Percentiles rank a stretch among this genome's conserved stretches.
phyloP scores from a whole-genome alignment of 2,329 filamentous ascomycete genomes.

The Ascochyta koolunga region DNA sequence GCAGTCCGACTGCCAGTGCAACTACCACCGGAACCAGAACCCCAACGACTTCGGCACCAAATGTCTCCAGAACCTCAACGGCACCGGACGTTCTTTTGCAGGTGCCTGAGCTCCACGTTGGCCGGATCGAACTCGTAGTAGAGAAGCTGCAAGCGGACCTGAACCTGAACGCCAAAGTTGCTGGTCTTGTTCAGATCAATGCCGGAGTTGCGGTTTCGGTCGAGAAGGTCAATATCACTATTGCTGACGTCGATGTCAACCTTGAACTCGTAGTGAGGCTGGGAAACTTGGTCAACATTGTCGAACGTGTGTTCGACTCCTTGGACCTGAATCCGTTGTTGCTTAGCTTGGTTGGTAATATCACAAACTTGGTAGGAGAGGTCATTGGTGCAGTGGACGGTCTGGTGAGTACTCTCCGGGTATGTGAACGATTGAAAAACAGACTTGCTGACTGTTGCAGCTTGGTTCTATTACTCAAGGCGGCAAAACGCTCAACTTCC shows the following conservation, averaged over 20 bases:
- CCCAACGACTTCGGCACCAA: conserved; percentile 31
- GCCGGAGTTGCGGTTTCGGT: conserved; percentile 56
- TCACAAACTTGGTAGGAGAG: conserved; percentile 58
- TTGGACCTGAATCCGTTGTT: conserved; percentile 67
- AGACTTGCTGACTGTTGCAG: conserved; percentile 11
- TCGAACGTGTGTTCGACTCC: conserved; percentile 65
- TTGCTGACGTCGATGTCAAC: conserved; percentile 64
- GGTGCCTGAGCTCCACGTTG: conserved; percentile 64
- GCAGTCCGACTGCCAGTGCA: conserved; percentile 20
- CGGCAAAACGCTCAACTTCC: conserved; percentile 60
- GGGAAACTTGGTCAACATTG: conserved; percentile 65
- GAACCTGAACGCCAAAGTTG: conserved; percentile 66
- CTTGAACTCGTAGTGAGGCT: conserved; percentile 66
- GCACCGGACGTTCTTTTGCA: conserved; percentile 64
- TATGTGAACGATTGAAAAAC: too few relatives aligned
- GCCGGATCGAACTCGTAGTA: conserved; percentile 65
- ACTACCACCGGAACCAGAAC: conserved; percentile 16
- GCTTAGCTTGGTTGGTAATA: conserved; percentile 61
- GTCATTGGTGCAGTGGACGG: conserved; percentile 65
- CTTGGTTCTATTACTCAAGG: conserved; percentile 65
- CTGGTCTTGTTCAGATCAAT: conserved; percentile 61
- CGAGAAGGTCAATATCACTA: conserved; percentile 65
- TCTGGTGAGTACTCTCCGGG: conserved; percentile 38
- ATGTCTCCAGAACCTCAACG: conserved; percentile 39
- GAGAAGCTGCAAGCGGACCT: conserved; percentile 65